Percentiles rank a stretch among this genome's conserved stretches.
phyloP scores from a whole-genome alignment of 257 asterid genomes.

The Fraxinus pennsylvanica region DNA sequence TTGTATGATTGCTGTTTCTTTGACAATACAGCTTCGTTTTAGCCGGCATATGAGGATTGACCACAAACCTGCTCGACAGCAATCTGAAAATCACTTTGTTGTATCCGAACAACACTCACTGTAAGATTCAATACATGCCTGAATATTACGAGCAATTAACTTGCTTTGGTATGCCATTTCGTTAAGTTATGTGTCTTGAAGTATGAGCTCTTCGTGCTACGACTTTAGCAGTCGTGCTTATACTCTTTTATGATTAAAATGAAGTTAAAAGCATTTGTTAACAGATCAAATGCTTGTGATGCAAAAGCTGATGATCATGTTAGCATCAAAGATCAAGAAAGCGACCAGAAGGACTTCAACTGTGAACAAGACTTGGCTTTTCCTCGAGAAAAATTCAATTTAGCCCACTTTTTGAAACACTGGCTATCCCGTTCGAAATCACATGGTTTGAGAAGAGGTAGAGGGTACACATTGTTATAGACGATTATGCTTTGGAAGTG shows the following conservation, averaged over 20 bases:
- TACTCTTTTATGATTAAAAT: not conserved
- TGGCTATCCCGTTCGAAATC: conserved; percentile 39
- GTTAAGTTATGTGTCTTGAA: too few species aligned
- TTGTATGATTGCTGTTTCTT: not conserved
- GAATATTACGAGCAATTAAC: too few species aligned
- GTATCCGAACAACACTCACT: conserved; percentile 26
- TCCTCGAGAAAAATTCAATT: conserved; percentile 26
- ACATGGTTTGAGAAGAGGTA: not conserved
- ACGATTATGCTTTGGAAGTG: not conserved
- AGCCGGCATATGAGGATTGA: conserved; percentile 49
- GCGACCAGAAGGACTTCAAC: not conserved
- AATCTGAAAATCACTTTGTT: conserved; percentile 8
- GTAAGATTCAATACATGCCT: conserved; percentile 25
- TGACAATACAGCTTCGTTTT: conserved; percentile 53
- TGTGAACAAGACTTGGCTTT: conserved; percentile 24
- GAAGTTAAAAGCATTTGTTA: conserved; percentile 8
- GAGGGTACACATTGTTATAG: not conserved
- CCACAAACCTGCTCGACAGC: conserved; percentile 32
- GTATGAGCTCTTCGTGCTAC: not conserved
- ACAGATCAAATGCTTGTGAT: conserved; percentile 22
- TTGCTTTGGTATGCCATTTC: too few species aligned
- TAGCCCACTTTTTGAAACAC: conserved; percentile 35
- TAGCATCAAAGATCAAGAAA: conserved; percentile 22
- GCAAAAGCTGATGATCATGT: conserved; percentile 1
- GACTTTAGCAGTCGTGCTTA: not conserved